These are phyloP conservation scores for Lactarius hatsudake DNA, from an alignment of 768 basidiomycete genomes.

Conservation along the genomic window DNA sequence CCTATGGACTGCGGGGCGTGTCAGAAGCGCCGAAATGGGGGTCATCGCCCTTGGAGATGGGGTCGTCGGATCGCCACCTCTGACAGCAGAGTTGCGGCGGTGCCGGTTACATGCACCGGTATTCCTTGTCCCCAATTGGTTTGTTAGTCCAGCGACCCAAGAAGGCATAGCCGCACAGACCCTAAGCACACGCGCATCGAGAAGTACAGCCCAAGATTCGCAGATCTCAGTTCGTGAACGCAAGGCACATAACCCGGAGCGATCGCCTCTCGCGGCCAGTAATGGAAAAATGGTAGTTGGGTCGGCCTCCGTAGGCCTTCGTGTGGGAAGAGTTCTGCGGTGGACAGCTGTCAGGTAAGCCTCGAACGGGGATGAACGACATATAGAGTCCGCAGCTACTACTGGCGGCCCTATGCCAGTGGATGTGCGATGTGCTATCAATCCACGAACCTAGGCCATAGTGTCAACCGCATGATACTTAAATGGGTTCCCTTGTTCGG, in stretches of 20 bases:
- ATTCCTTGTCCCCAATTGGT: background rate
- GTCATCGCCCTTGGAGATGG: no score
- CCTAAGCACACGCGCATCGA: background rate
- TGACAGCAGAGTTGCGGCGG: no score
- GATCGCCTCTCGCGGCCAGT: no score
- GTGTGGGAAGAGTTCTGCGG: conserved; percentile 9
- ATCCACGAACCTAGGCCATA: background rate
- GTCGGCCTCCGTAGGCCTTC: no score
- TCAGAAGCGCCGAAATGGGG: no score
- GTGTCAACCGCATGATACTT: background rate
- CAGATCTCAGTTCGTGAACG: background rate
- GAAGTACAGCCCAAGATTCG: conserved; percentile 2
- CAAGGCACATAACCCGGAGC: background rate
- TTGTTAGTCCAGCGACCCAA: background rate
- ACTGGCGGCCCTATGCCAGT: no score
- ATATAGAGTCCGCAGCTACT: conserved; percentile 8
- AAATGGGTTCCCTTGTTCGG: background rate
- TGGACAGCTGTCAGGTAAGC: background rate
- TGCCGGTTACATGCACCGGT: no score
- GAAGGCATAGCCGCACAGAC: background rate
- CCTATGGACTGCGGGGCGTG: no score
- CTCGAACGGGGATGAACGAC: background rate
- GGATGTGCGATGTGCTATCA: background rate
- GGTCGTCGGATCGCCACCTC: no score
- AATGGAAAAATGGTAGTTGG: no score